These are phyloP conservation scores for Naganishia liquefaciens DNA, from an alignment of 1,284 basidiomycete species.

Conservation along the genomic window DNA sequence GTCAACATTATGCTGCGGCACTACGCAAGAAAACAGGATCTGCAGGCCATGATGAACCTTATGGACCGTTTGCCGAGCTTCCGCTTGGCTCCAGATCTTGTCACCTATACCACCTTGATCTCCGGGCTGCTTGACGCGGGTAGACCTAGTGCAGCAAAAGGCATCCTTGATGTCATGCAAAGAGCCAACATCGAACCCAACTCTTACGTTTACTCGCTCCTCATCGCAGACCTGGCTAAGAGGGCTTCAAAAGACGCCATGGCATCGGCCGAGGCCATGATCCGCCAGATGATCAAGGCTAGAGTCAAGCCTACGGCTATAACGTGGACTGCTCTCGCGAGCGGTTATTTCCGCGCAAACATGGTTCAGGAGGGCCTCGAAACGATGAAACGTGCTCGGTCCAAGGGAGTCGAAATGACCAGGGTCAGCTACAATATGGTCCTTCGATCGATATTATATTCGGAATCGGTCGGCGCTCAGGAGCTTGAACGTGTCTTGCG, in stretches of 20 bases:
- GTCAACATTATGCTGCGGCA: constrained; percentile 75
- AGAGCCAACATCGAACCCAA: constrained; percentile 71
- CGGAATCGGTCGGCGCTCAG: constrained; percentile 10
- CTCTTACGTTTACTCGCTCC: constrained; percentile 68
- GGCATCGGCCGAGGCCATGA: constrained; percentile 64
- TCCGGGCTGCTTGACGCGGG: constrained; percentile 68
- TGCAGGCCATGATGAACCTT: constrained; percentile 64
- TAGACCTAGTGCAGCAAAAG: constrained; percentile 65
- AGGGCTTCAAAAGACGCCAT: constrained; percentile 61
- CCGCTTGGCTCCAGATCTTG: constrained; percentile 67
- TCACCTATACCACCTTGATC: constrained; percentile 77
- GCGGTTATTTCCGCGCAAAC: constrained; percentile 50
- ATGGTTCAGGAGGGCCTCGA: constrained; percentile 52
- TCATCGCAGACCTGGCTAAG: constrained; percentile 70
- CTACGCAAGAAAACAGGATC: constrained; percentile 63
- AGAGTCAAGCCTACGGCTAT: constrained; percentile 37
- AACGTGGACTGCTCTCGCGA: constrained; percentile 55
- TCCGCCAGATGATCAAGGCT: constrained; percentile 53
- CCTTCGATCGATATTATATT: constrained; percentile 63
- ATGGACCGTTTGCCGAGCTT: constrained; percentile 47
- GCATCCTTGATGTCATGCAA: constrained; percentile 68
- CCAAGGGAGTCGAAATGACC: constrained; percentile 60
- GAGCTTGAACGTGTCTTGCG: constrained; percentile 37
- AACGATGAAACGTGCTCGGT: constrained; percentile 65
- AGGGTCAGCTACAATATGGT: constrained; percentile 72